Conservation (phyloP, 108 stramenopile genomes). For the Pseudonitzschia multiseries region DNA sequence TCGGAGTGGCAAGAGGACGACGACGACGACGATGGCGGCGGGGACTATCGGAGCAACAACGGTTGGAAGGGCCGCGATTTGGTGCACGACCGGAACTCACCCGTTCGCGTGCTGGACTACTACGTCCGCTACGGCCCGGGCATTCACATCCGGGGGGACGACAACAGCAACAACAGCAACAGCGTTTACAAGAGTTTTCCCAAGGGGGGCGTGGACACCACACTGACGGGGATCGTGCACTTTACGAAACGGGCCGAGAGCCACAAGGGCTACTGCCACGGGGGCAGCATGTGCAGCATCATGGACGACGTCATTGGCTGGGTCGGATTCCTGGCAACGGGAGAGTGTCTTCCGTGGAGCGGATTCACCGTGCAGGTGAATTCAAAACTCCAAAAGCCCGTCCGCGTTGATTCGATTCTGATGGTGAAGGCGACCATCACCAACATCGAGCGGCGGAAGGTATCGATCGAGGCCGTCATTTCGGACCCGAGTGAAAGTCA, state of each 20-base stretch:
- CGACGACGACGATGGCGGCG: too few species aligned
- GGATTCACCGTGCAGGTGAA: slow-evolving; percentile 88
- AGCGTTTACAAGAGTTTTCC: slow-evolving; percentile 2
- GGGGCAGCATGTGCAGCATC: slow-evolving; percentile 72
- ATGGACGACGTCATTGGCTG: slow-evolving; percentile 89
- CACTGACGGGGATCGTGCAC: slow-evolving; percentile 67
- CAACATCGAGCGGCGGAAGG: slow-evolving; percentile 70
- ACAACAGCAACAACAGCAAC: neutral
- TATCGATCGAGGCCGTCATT: slow-evolving; percentile 52
- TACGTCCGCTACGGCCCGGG: slow-evolving; percentile 42
- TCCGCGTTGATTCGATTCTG: slow-evolving; percentile 59
- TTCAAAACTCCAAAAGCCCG: slow-evolving; percentile 52
- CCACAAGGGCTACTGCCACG: slow-evolving; percentile 84
- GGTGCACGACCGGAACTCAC: slow-evolving; percentile 57
- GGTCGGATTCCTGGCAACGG: slow-evolving; percentile 74
- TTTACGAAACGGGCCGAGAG: slow-evolving; percentile 73
- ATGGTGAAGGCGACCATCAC: slow-evolving; percentile 48
- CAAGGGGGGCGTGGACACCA: slow-evolving; percentile 61
- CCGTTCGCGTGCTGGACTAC: slow-evolving; percentile 69
- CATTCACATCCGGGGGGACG: neutral
- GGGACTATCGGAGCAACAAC: slow-evolving; percentile 48
- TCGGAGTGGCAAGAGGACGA: slow-evolving; percentile 61
- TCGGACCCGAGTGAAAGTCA: slow-evolving; percentile 26
- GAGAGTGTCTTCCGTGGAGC: slow-evolving; percentile 69
- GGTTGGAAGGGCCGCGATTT: slow-evolving; percentile 77